A percentile compares a stretch with the other conserved stretches of the same genome.
Conservation (phyloP, 192 early-diverging fungal species). For the Jimgerdemannia lactiflua region DNA sequence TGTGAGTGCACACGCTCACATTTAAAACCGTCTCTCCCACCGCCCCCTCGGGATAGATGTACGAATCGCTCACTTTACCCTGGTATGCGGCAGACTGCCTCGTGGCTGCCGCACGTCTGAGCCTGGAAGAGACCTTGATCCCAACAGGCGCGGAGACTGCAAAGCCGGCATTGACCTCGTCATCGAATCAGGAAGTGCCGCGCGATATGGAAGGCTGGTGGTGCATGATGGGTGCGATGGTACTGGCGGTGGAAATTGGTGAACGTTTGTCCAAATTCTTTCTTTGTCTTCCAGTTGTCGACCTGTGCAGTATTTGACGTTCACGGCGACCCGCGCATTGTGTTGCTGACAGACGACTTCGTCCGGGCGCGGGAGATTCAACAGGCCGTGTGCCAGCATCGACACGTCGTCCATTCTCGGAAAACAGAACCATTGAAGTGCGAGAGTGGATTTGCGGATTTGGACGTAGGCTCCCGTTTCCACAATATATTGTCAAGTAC, state of each 20-base stretch:
- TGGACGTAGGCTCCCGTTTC: not conserved
- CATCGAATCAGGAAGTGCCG: not conserved
- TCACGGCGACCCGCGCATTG: not conserved
- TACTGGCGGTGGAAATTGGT: slow-evolving; percentile 22
- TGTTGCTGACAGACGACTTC: not conserved
- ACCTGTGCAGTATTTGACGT: not conserved
- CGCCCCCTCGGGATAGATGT: slow-evolving; percentile 7
- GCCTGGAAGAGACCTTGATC: not conserved
- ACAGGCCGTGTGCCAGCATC: not conserved
- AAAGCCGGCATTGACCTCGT: not conserved
- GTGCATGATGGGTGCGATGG: slow-evolving; percentile 25
- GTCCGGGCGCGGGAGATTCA: not conserved
- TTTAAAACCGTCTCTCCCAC: slow-evolving; percentile 8
- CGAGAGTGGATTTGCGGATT: not conserved
- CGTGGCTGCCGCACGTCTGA: slow-evolving; percentile 12
- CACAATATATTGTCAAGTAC: not conserved
- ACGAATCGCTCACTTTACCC: slow-evolving; percentile 11
- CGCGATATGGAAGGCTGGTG: not conserved
- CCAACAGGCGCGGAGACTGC: not conserved
- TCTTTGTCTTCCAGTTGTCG: not conserved
- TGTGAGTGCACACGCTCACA: not conserved
- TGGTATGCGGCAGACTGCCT: slow-evolving; percentile 22
- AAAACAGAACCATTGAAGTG: not conserved
- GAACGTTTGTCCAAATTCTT: slow-evolving; percentile 7
- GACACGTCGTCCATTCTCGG: not conserved